Base-by-base conservation (phyloP, 2,329 filamentous ascomycete genomes). In the Neurospora sp. region DNA sequence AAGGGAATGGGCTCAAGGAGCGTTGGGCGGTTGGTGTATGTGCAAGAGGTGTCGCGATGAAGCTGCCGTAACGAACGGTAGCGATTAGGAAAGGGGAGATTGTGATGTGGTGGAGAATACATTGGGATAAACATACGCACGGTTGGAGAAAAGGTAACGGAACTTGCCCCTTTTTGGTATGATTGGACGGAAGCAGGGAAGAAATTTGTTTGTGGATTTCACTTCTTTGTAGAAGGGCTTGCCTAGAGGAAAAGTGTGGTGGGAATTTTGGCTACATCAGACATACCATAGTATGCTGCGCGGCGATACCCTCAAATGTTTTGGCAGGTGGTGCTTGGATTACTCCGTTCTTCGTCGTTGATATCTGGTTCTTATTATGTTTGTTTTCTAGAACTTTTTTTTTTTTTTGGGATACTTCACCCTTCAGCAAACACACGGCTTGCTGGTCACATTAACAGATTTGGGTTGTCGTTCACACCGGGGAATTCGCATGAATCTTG, bases 1-100 rank as follows among this genome's bases (percentile, higher is more conserved):
- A 70, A 87, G 96, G 72, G 94, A 96, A 76, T 97, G 95, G 93
- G 92, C 94, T 4, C 83, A 85, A 66, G 96, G 95, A 5, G 94
- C 93, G 71, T 83, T 99, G 68, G 96, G 96, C 0, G 96, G 96
- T 0, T 89, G 88, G 80, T 99, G 96, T 81, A 89, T 92, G 85
- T 99, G 96, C 81, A 82, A 86, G 71, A 87, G 96, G 73, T 99
- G 96, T 80, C 82, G 89, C 33, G 89, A 87, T 77, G 95, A 97
- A 79, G 69, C 71, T 39, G 71, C 40, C 15, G 65, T 43, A 39
- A 41, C 46, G 17, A 67, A 66, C 10, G 83, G 1, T 85, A 82
- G 69, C 11, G 33, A 41, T 43, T 62, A 62, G 12, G 52, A 62
- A 33, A 28, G 67, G 57, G n/a, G 71, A 38, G 52, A 67, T 37